Percentiles rank a stretch among this genome's conserved stretches.
Evolutionary conservation across 2,329 filamentous ascomycete genomes (phyloP).

Genomic region (Pseudopyricularia javanii): DNA sequence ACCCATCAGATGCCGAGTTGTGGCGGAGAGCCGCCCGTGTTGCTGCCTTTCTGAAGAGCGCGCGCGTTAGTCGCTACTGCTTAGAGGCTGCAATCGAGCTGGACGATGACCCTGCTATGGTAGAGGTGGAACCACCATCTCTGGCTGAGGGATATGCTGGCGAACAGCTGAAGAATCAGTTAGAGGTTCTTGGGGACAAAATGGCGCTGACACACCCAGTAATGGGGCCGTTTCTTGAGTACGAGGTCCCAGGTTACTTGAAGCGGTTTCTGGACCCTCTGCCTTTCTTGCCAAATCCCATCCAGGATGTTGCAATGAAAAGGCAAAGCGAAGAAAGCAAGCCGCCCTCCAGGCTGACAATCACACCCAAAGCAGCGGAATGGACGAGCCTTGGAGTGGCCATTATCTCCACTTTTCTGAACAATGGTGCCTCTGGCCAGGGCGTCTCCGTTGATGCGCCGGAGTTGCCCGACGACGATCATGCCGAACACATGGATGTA

Average conservation of each 20-base stretch:
- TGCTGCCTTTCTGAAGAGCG: constrained; percentile 43
- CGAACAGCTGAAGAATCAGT: constrained; percentile 44
- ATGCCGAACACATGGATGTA: constrained; percentile 24
- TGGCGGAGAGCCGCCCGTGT: constrained; percentile 50
- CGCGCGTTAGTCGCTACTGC: constrained; percentile 46
- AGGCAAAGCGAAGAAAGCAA: neutral
- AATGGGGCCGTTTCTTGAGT: constrained; percentile 43
- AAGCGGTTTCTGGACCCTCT: constrained; percentile 47
- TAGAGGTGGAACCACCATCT: constrained; percentile 49
- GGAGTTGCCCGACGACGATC: constrained; percentile 20
- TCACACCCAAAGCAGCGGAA: constrained; percentile 13
- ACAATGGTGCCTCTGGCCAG: constrained; percentile 20
- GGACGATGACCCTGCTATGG: constrained; percentile 52
- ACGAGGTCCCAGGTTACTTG: constrained; percentile 35
- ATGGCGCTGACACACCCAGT: constrained; percentile 47
- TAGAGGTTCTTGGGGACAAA: constrained; percentile 40
- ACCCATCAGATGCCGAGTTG: constrained; percentile 55
- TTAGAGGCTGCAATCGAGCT: constrained; percentile 55
- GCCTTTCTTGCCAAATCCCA: constrained; percentile 46
- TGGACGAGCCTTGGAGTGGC: constrained; percentile 31
- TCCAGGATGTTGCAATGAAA: constrained; percentile 22
- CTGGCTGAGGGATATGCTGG: constrained; percentile 52
- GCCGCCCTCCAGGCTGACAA: neutral
- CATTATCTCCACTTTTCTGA: constrained; percentile 21
- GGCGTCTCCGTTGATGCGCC: constrained; percentile 23